phyloP scores from a whole-genome alignment of 352 stramenopile genomes.

The Phytophthora macrochlamydospora region DNA sequence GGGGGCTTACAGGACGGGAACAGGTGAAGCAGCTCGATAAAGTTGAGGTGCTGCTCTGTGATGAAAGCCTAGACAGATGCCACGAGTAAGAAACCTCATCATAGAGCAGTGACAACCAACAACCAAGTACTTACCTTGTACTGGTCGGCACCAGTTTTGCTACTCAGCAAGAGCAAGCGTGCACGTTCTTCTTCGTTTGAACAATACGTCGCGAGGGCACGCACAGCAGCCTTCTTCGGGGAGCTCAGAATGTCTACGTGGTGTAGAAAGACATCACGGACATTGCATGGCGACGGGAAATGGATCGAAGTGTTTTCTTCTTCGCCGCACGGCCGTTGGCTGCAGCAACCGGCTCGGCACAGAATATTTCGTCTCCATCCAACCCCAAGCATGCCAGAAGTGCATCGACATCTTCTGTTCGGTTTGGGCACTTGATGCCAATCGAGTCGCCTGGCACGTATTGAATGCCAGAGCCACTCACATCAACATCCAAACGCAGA shows the following conservation, averaged over 20 bases:
- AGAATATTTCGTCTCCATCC: constrained; percentile 38
- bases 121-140: constrained; percentile 55
- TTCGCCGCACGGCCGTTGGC: constrained; percentile 29
- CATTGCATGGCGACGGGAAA: constrained; percentile 59
- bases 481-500: constrained; percentile 55
- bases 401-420: constrained; percentile 60
- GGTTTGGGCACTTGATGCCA: constrained; percentile 86
- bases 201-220: constrained; percentile 71
- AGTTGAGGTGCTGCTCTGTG: constrained; percentile 84
- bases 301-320: constrained; percentile 42
- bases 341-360: constrained; percentile 37
- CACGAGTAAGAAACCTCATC: not conserved
- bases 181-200: constrained; percentile 62
- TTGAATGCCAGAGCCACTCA: constrained; percentile 48
- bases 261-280: constrained; percentile 78
- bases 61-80: constrained; percentile 73
- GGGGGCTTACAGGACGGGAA: constrained; percentile 93
- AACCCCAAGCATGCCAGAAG: constrained; percentile 63
- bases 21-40: constrained; percentile 91
- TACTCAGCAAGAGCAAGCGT: constrained; percentile 69
- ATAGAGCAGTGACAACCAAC: constrained; percentile 2
- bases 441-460: constrained; percentile 88
- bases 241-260: constrained; percentile 84
- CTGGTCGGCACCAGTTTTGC: constrained; percentile 66
- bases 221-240: constrained; percentile 80